Conservation (phyloP, 306 rosid species). For the Inga laurina region DNA sequence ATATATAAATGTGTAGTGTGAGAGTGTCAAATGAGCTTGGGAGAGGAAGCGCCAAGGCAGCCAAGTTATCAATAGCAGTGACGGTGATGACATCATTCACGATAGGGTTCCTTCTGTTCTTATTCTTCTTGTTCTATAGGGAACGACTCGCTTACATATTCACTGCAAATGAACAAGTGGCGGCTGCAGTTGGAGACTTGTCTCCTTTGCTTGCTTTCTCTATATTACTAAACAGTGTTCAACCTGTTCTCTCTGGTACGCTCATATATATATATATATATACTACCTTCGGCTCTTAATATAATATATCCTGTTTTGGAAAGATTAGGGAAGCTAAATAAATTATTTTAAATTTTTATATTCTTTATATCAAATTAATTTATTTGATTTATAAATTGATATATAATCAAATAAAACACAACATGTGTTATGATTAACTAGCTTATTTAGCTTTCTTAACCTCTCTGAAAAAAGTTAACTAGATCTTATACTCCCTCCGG, state of each 20-base stretch:
- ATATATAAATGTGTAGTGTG: constrained; percentile 36
- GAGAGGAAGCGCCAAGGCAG: constrained; percentile 51
- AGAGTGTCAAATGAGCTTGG: constrained; percentile 63
- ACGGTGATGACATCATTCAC: constrained; percentile 40
- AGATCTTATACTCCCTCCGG: no score
- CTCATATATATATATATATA: no score
- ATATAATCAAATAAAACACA: no score
- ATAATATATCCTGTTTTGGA: no score
- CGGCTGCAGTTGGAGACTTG: constrained; percentile 43
- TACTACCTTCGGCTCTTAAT: no score
- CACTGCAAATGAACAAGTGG: constrained; percentile 40
- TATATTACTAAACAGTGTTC: constrained; percentile 52
- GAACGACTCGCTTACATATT: constrained; percentile 48
- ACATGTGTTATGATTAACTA: no score
- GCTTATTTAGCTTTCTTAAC: no score
- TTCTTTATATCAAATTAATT: no score
- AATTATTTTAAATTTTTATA: no score
- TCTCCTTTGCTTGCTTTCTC: constrained; percentile 52
- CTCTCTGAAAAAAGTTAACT: no score
- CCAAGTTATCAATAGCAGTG: constrained; percentile 44
- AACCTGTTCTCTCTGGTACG: constrained; percentile 61
- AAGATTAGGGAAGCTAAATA: no score
- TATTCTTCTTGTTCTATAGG: constrained; percentile 48
- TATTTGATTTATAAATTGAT: no score
- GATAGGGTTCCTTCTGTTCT: constrained; percentile 41